These are phyloP conservation scores for Wickerhamia fluorescens DNA, from an alignment of 805 yeast species.

Conservation along the genomic window DNA sequence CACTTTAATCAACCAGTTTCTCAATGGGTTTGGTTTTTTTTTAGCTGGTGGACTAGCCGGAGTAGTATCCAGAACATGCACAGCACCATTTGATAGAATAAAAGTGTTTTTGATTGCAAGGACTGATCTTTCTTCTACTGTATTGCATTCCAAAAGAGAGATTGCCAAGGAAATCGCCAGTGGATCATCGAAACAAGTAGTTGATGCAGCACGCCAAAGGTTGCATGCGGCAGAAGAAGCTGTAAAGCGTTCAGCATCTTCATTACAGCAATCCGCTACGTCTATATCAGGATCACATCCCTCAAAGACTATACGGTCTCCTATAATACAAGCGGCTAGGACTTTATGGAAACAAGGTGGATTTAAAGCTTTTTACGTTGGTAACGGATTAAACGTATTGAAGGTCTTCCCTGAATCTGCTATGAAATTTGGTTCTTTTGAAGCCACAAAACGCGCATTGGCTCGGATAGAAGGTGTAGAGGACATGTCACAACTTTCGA, in stretches of 20 bases:
- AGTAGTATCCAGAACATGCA: constrained; percentile 89
- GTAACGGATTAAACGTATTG: constrained; percentile 87
- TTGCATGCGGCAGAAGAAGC: constrained; percentile 21
- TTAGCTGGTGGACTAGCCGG: constrained; percentile 95
- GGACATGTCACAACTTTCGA: constrained; percentile 64
- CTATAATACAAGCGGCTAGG: constrained; percentile 71
- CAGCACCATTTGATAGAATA: constrained; percentile 94
- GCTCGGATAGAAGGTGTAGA: constrained; percentile 70
- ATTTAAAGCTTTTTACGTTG: constrained; percentile 79
- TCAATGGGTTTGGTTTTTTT: constrained; percentile 84
- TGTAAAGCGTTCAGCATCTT: constrained; percentile 10
- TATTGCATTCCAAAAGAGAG: constrained; percentile 49
- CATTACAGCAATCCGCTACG: constrained; percentile 10
- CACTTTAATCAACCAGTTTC: constrained; percentile 67
- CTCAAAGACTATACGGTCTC: constrained; percentile 52
- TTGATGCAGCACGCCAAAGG: constrained; percentile 27
- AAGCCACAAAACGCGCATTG: constrained; percentile 69
- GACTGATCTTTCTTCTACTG: constrained; percentile 69
- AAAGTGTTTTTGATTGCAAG: constrained; percentile 92
- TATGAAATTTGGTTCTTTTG: constrained; percentile 94
- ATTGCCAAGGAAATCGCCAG: constrained; percentile 30
- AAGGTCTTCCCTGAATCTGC: constrained; percentile 97
- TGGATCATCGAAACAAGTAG: constrained; percentile 27
- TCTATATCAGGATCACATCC: constrained; percentile 33
- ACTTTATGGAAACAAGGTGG: constrained; percentile 88